Conservation (phyloP, 2,329 filamentous ascomycete species). For the Rhinocladiella mackenziei region DNA sequence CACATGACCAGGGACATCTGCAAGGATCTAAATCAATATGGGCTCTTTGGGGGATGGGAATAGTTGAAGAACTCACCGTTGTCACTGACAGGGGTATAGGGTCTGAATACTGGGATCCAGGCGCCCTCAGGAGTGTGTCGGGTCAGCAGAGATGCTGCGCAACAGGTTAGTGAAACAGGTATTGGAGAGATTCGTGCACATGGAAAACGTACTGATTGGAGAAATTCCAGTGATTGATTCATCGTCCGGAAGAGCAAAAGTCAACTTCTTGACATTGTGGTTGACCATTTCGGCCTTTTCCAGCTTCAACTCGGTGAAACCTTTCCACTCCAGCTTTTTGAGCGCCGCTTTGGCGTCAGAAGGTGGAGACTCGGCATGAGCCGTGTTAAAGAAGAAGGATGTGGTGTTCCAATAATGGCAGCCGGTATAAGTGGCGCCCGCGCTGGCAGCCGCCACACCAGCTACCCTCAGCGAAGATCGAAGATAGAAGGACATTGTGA, state of each 20-base stretch:
- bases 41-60: constrained; percentile 1
- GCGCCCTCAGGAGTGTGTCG: constrained; percentile 55
- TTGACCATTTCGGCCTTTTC: constrained; percentile 53
- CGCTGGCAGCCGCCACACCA: constrained; percentile 15
- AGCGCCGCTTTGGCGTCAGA: constrained; percentile 27
- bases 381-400: constrained; percentile 21
- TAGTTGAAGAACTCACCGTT: constrained; percentile 38
- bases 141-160: constrained; percentile 55
- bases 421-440: constrained; percentile 20
- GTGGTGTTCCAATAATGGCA: constrained; percentile 23
- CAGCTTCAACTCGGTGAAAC: constrained; percentile 48
- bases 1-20: constrained; percentile 56
- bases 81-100: constrained; percentile 62
- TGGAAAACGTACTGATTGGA: constrained; percentile 27
- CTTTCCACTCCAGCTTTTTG: constrained; percentile 31
- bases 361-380: constrained; percentile 28
- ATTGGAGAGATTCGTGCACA: constrained; percentile 41
- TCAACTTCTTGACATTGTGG: constrained; percentile 56
- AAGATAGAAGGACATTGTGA: constrained; percentile 17
- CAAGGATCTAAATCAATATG: constrained; percentile 7
- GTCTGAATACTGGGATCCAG: constrained; percentile 58
- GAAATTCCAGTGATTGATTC: constrained; percentile 48
- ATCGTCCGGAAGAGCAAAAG: constrained; percentile 53
- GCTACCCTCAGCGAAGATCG: constrained; percentile 18
- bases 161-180: constrained; percentile 20